Conservation (phyloP, 129 eudicot species). For the Ambrosia trifida region DNA sequence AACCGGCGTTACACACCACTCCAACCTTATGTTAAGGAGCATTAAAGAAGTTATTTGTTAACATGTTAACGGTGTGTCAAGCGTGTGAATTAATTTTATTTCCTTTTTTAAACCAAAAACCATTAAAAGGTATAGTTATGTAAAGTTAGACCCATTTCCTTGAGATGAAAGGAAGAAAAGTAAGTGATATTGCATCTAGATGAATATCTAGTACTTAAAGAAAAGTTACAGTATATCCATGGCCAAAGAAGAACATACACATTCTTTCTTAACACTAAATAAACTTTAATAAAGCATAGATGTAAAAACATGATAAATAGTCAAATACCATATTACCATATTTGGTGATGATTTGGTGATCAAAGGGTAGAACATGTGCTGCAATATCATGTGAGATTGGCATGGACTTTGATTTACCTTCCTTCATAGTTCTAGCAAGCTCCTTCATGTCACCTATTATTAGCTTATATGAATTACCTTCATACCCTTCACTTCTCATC, state of each 20-base stretch:
- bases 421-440: slow-evolving; percentile 6
- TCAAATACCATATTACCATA: slow-evolving; percentile 6
- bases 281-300: not conserved
- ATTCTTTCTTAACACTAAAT: not conserved
- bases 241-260: not conserved
- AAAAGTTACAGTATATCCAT: no score
- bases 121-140: no score
- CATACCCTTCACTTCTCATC: slow-evolving; percentile 20
- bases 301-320: not conserved
- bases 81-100: no score
- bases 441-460: slow-evolving; percentile 9
- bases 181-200: no score
- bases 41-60: no score
- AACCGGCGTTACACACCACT: no score
- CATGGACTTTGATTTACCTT: slow-evolving; percentile 5
- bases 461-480: slow-evolving; percentile 15
- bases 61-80: no score
- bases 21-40: no score
- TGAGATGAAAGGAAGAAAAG: no score
- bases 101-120: no score
- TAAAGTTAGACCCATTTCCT: no score
- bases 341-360: slow-evolving; percentile 10
- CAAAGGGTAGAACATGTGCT: slow-evolving; percentile 7
- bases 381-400: slow-evolving; percentile 9
- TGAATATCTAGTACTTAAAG: no score